Conservation (phyloP, 176 grass and related monocot genomes). For the Phoenix roebelenii region DNA sequence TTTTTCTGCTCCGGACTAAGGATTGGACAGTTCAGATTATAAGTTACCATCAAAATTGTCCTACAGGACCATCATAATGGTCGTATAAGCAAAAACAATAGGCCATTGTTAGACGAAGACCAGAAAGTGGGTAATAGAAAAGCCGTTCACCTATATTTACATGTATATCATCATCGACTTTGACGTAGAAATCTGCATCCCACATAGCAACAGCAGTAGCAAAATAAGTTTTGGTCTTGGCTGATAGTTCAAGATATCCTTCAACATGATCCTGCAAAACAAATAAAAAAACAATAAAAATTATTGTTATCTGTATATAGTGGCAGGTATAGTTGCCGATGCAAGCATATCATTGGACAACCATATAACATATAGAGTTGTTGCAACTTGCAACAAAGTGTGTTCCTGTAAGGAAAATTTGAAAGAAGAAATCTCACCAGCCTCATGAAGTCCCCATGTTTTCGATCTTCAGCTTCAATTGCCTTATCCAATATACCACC, state of each 20-base stretch:
- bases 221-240: slow-evolving; percentile 7
- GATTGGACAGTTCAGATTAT: too few species aligned
- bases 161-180: slow-evolving; percentile 14
- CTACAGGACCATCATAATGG: too few species aligned
- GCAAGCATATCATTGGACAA: too few species aligned
- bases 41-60: too few species aligned
- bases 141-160: slow-evolving; percentile 5
- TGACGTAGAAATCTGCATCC: slow-evolving; percentile 10
- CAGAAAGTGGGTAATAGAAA: background rate
- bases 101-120: too few species aligned
- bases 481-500: slow-evolving; percentile 10
- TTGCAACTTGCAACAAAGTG: too few species aligned
- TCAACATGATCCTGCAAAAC: slow-evolving; percentile 7
- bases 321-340: background rate
- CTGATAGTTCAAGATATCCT: slow-evolving; percentile 13
- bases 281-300: too few species aligned
- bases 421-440: background rate
- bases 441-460: slow-evolving; percentile 11
- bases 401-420: too few species aligned
- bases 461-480: slow-evolving; percentile 5
- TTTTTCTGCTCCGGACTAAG: too few species aligned
- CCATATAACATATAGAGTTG: background rate
- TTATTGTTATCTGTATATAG: background rate
- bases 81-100: too few species aligned
- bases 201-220: background rate